These are phyloP conservation scores for Gamsiella multidivaricata DNA, from an alignment of 192 early-diverging fungal species.

Conservation along the genomic window DNA sequence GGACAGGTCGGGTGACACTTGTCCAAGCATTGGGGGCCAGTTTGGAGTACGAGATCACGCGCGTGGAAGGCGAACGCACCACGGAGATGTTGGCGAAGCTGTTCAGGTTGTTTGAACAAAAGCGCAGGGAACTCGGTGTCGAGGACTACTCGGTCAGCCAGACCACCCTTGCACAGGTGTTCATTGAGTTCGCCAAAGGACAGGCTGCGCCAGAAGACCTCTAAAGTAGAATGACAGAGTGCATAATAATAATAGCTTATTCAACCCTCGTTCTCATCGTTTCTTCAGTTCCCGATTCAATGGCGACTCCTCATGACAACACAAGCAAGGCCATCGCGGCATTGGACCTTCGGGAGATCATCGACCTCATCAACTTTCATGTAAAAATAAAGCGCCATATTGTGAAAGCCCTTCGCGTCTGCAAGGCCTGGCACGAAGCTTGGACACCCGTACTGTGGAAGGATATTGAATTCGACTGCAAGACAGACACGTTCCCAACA, in stretches of 20 bases:
- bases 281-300: too few species aligned
- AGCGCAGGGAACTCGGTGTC: conserved; percentile 45
- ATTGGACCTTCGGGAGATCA: conserved; percentile 6
- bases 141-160: conserved; percentile 69
- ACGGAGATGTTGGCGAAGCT: conserved; percentile 56
- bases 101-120: conserved; percentile 60
- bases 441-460: conserved; percentile 3
- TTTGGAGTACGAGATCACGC: conserved; percentile 54
- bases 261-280: neutral
- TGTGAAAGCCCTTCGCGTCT: conserved; percentile 6
- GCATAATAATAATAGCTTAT: neutral
- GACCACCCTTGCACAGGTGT: conserved; percentile 71
- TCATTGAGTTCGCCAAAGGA: conserved; percentile 68
- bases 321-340: neutral
- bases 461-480: neutral
- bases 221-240: neutral
- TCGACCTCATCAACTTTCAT: neutral
- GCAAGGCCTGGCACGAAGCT: neutral
- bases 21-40: conserved; percentile 51
- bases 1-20: conserved; percentile 29
- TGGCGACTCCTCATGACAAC: neutral
- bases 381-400: neutral
- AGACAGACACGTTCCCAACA: neutral
- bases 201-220: conserved; percentile 48
- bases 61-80: conserved; percentile 37